A percentile compares a stretch with the other conserved stretches of the same genome.
phyloP scores from a whole-genome alignment of 345 rosid species.

The Turnera subulata region DNA sequence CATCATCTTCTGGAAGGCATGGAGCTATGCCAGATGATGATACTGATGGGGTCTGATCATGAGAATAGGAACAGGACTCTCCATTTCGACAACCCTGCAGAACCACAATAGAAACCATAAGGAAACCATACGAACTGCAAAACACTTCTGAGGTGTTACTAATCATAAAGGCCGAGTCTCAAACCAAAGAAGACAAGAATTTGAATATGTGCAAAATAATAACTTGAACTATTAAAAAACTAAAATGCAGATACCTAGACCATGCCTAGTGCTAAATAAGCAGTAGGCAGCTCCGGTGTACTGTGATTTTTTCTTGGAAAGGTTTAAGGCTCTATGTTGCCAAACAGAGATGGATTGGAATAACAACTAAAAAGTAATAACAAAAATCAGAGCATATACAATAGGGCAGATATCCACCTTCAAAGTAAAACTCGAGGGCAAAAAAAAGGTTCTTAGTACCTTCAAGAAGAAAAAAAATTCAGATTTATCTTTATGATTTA shows the following conservation, averaged over 20 bases:
- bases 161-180: not conserved
- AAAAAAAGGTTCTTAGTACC: no score
- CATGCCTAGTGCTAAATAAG: no score
- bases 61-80: slow-evolving; percentile 61
- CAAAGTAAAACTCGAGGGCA: not conserved
- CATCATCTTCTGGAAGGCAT: slow-evolving; percentile 57
- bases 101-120: slow-evolving; percentile 21
- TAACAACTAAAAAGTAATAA: no score
- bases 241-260: no score
- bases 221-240: no score
- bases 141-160: not conserved
- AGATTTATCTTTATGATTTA: no score
- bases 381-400: not conserved
- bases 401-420: not conserved
- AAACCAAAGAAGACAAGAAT: not conserved
- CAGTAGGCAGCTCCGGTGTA: no score
- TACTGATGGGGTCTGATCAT: slow-evolving; percentile 34
- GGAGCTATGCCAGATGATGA: slow-evolving; percentile 21
- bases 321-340: no score
- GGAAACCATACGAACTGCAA: slow-evolving; percentile 5
- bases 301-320: no score
- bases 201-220: no score
- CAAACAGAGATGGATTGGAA: no score
- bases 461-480: no score
- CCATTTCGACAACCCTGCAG: slow-evolving; percentile 89